phyloP scores from a whole-genome alignment of 345 rosid species.

The Populus deltoides region DNA sequence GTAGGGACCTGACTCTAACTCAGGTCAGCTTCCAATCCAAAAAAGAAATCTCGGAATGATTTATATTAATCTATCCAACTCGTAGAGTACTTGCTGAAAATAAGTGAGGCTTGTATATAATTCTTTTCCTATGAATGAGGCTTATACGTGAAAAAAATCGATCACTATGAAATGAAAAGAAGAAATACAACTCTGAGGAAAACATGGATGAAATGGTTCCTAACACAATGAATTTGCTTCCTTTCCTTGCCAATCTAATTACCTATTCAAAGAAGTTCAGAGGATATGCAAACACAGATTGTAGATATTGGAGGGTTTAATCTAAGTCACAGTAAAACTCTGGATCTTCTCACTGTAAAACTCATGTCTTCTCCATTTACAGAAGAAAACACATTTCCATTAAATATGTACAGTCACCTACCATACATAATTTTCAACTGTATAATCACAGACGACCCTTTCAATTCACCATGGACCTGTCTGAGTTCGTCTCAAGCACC shows the following conservation, averaged over 20 bases:
- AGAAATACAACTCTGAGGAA: neutral
- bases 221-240: slow-evolving; percentile 5
- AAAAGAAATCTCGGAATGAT: no score
- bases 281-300: slow-evolving; percentile 7
- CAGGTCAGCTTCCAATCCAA: no score
- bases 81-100: no score
- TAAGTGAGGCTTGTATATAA: no score
- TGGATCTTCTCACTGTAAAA: slow-evolving; percentile 9
- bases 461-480: slow-evolving; percentile 81
- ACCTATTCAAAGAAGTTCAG: slow-evolving; percentile 1
- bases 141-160: no score
- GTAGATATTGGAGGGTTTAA: slow-evolving; percentile 7
- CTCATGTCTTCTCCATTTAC: slow-evolving; percentile 18
- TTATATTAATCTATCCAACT: no score
- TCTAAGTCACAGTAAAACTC: slow-evolving; percentile 14
- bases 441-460: slow-evolving; percentile 20
- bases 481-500: slow-evolving; percentile 74
- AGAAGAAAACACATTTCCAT: slow-evolving; percentile 18
- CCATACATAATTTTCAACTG: slow-evolving; percentile 24
- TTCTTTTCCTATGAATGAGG: no score
- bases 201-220: neutral
- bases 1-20: no score
- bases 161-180: neutral
- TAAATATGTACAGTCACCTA: slow-evolving; percentile 42
- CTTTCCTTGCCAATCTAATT: slow-evolving; percentile 1